phyloP scores from a whole-genome alignment of 129 eudicot species.

The Kitagawia praeruptora region DNA sequence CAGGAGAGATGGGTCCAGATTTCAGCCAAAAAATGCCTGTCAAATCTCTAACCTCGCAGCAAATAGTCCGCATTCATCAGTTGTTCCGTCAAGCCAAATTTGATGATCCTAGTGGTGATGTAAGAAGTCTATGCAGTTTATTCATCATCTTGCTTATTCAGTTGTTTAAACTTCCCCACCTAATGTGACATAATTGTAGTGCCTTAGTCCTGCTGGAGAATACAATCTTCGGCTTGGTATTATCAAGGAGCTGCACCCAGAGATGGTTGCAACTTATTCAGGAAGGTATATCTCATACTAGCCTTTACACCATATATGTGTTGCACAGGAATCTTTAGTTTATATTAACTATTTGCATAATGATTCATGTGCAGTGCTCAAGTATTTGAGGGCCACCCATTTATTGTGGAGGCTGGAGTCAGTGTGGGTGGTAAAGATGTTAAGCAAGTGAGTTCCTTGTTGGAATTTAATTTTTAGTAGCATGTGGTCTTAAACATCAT shows the following conservation, averaged over 20 bases:
- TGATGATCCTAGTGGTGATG: conserved; percentile 99
- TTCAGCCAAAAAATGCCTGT: conserved; percentile 75
- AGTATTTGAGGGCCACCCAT: conserved; percentile 99
- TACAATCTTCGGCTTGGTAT: conserved; percentile 96
- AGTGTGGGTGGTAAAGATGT: conserved; percentile 99
- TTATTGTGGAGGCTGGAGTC: conserved; percentile 97
- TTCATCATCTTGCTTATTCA: not conserved
- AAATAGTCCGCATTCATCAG: conserved; percentile 98
- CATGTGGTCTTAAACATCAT: not conserved
- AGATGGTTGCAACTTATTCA: conserved; percentile 98
- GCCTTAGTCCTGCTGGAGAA: conserved; percentile 99
- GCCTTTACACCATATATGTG: not conserved
- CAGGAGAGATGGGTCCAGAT: conserved; percentile 99
- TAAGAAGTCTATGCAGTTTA: conserved; percentile 33
- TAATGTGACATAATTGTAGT: conserved; percentile 35
- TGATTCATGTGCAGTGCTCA: conserved; percentile 59
- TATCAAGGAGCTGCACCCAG: conserved; percentile 95
- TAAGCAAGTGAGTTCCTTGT: conserved; percentile 62
- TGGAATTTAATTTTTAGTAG: not conserved
- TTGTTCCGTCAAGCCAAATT: conserved; percentile 98
- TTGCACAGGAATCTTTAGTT: not conserved
- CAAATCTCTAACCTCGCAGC: conserved; percentile 83
- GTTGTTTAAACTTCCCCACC: not conserved
- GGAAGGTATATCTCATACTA: conserved; percentile 55
- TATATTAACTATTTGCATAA: conserved; percentile 10